Percentiles rank a stretch among this genome's conserved stretches.
Evolutionary conservation across 768 basidiomycete species (phyloP).

Genomic region (Piloderma croceum): DNA sequence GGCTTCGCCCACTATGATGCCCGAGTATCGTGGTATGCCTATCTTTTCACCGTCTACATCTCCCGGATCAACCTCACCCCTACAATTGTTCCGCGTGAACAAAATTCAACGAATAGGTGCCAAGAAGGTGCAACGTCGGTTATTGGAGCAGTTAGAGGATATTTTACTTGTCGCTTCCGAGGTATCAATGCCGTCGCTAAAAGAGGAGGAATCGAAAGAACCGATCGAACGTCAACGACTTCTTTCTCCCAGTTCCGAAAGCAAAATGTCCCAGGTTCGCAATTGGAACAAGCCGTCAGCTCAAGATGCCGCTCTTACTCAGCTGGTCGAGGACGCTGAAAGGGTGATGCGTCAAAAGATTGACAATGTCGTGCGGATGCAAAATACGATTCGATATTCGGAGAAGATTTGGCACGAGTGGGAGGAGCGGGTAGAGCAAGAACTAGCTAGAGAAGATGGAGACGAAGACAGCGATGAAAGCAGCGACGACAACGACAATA

Average conservation of each 20-base stretch:
- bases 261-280: conserved; percentile 76
- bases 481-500: conserved; percentile 12
- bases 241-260: conserved; percentile 84
- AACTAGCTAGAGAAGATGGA: conserved; percentile 47
- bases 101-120: conserved; percentile 78
- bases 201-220: conserved; percentile 87
- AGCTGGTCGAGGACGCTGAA: conserved; percentile 84
- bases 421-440: conserved; percentile 81
- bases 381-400: conserved; percentile 93
- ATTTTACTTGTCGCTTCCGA: conserved; percentile 75
- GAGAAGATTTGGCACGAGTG: conserved; percentile 98
- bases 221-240: conserved; percentile 91
- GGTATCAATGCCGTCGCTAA: conserved; percentile 80
- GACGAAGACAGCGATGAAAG: conserved; percentile 35
- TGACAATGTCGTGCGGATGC: conserved; percentile 91
- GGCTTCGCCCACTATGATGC: conserved; percentile 56
- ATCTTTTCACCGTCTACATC: conserved; percentile 72
- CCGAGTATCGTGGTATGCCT: conserved; percentile 86
- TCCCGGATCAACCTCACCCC: conserved; percentile 65
- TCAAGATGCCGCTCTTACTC: conserved; percentile 77
- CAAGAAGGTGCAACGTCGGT: conserved; percentile 73
- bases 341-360: conserved; percentile 89
- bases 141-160: conserved; percentile 84
- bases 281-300: conserved; percentile 83
- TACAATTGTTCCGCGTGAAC: conserved; percentile 69